Base-by-base conservation (phyloP, 306 rosid genomes). In the Casuarina glauca region DNA sequence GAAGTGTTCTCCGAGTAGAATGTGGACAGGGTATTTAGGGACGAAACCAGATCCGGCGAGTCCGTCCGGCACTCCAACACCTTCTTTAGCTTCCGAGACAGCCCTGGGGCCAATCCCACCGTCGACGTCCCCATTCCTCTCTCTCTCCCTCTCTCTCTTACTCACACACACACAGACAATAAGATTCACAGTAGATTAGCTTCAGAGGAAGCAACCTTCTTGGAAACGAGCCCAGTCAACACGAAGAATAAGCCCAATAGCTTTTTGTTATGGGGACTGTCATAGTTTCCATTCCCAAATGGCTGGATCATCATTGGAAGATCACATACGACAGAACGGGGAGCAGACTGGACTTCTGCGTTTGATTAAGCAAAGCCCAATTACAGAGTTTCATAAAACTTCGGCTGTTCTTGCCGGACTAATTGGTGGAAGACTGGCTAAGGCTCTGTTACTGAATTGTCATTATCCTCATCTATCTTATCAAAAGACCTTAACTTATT, bases 11-110 rank as follows among this genome's bases (percentile, higher is more conserved):
- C 96, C 36, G 84, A 78, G 85, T 93, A 91, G 93, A 95, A 95
- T 39, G 97, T 76, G 71, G 99, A 95, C 32, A 95, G 89, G 0
- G 99, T 91, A 83, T 86, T 82, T 70, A 95, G 93, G 5, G 99
- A 95, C 20, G 91, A 87, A 76, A 95, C 73, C 4, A 93, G 88
- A 80, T 95, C 96, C 48, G 97, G 97, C 7, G 97, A 83, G 62
- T 95, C 99, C 35, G 91, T 91, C 77, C 90, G 85, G 36, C 91
- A 91, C 46, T 93, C 99, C 84, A 93, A 76, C 66, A 95, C 97
- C 83, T 95, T 95, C 93, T 93, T 95, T 87, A 95, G 91, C 82
- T 95, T 95, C 91, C 97, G 93, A 5, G 97, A 95, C 2, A 95
- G 90, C 46, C 99, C 96, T 70, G 97, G 96, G 67, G 97, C 99